These are phyloP conservation scores for Mucor velutinosus DNA, from an alignment of 371 early-diverging fungal species.

Conservation along the genomic window DNA sequence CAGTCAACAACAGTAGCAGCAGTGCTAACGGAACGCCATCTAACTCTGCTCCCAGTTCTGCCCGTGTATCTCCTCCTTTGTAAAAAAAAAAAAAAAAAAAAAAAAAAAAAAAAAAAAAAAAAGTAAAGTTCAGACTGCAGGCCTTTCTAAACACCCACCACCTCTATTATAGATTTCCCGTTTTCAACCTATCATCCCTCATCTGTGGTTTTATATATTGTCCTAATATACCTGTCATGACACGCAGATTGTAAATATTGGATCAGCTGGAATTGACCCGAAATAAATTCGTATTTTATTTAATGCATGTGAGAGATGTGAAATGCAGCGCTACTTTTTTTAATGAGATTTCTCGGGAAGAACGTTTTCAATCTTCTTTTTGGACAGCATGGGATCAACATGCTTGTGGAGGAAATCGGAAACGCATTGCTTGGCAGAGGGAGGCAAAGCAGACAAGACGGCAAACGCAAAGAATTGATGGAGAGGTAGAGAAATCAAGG, in stretches of 20 bases:
- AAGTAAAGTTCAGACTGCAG: constrained; percentile 10
- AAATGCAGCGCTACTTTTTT: not conserved
- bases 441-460: constrained; percentile 4
- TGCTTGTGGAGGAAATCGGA: constrained; percentile 2
- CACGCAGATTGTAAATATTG: constrained; percentile 19
- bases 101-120: constrained; percentile 2
- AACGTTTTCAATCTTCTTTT: not conserved
- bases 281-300: not conserved
- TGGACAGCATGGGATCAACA: not conserved
- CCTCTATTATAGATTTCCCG: constrained; percentile 3
- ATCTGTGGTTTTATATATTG: constrained; percentile 1
- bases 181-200: not conserved
- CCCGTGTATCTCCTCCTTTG: constrained; percentile 24
- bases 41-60: constrained; percentile 13
- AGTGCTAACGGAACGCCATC: not conserved
- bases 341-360: not conserved
- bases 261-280: constrained; percentile 20
- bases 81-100: constrained; percentile 10
- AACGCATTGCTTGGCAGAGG: constrained; percentile 5
- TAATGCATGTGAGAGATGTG: not conserved
- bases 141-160: constrained; percentile 8
- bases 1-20: not conserved
- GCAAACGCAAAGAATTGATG: constrained; percentile 20
- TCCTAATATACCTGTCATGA: not conserved
- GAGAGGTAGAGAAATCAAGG: constrained; percentile 18